Base-by-base conservation (phyloP, 1,284 basidiomycete species). In the Cutaneotrichosporon sp. region DNA sequence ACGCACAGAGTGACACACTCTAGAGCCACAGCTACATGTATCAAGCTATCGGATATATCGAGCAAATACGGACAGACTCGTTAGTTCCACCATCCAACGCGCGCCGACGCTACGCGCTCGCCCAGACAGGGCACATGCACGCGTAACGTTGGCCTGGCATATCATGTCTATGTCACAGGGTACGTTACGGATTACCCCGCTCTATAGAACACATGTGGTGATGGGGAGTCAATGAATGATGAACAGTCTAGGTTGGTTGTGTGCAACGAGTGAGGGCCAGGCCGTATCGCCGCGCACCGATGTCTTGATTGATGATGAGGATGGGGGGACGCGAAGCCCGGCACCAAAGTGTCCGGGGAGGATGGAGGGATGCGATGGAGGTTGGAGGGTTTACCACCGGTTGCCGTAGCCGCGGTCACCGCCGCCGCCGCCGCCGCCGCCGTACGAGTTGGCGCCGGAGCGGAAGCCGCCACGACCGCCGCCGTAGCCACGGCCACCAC, bases 401-500 rank as follows among this genome's bases (percentile, higher is more conserved):
- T 72, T 70, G n/a, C 77, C 74, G 58, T 72, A 70, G 51, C 72
- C 68, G 24, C 74, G 63, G 54, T 70, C 81, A 49, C 83, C 79
- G 38, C 82, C 69, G 47, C 69, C 68, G 43, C 69, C 65, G 33
- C 68, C n/a, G n/a, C n/a, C n/a, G n/a, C n/a, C 66, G 57, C 71
- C 63, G 36, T 43, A 57, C 13, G 42, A 52, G 59, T 69, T 68
- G 38, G 65, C 65, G 43, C 69, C 64, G 3, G 65, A 60, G 38
- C 69, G 67, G 62, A 62, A 66, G 18, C 78, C 67, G 49, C 78
- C 70, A n/a, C 78, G 64, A 73, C 91, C 84, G 54, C 76, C 74
- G 55, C 79, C 70, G 27, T 76, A 67, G 34, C 89, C 86, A 65
- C 72, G 60, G 80, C 77, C 60, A 68, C 70, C 53, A 77, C 73